Conservation (phyloP, 116 monocot species). For the Dioscorea cayenensis region DNA sequence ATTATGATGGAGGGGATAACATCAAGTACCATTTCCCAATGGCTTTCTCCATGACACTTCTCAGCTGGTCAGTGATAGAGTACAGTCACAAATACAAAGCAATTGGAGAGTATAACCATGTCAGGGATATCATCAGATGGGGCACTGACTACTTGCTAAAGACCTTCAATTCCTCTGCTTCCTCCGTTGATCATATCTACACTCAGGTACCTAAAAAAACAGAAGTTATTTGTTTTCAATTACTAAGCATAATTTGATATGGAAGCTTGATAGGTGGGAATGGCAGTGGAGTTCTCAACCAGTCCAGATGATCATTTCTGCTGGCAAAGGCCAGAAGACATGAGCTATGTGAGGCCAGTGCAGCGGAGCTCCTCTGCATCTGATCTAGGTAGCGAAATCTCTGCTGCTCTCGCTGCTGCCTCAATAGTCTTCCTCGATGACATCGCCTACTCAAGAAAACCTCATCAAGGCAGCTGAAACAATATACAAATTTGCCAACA, state of each 20-base stretch:
- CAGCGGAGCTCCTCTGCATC: slow-evolving; percentile 5
- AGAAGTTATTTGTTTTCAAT: neutral
- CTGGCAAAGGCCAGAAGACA: slow-evolving; percentile 33
- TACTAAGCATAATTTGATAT: neutral
- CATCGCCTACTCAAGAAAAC: slow-evolving; percentile 9
- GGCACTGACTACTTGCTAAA: slow-evolving; percentile 54
- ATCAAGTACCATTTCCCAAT: slow-evolving; percentile 43
- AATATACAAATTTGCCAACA: slow-evolving; percentile 27
- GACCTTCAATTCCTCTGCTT: slow-evolving; percentile 63
- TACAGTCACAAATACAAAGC: slow-evolving; percentile 31
- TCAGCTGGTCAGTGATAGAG: slow-evolving; percentile 42
- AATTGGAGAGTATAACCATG: slow-evolving; percentile 31
- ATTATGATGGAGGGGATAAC: slow-evolving; percentile 36
- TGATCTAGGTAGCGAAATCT: slow-evolving; percentile 12
- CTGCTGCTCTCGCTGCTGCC: slow-evolving; percentile 20
- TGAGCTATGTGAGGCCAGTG: slow-evolving; percentile 8
- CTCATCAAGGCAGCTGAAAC: slow-evolving; percentile 21
- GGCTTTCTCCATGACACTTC: slow-evolving; percentile 34
- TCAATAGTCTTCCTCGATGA: slow-evolving; percentile 18
- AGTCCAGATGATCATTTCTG: slow-evolving; percentile 18
- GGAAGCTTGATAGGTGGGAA: slow-evolving; percentile 8
- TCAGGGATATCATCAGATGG: slow-evolving; percentile 47
- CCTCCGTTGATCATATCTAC: slow-evolving; percentile 33
- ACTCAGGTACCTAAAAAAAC: slow-evolving; percentile 27
- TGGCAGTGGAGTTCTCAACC: neutral